Base-by-base conservation (phyloP, 139 green algal species). In the Klebsormidium nitens region DNA sequence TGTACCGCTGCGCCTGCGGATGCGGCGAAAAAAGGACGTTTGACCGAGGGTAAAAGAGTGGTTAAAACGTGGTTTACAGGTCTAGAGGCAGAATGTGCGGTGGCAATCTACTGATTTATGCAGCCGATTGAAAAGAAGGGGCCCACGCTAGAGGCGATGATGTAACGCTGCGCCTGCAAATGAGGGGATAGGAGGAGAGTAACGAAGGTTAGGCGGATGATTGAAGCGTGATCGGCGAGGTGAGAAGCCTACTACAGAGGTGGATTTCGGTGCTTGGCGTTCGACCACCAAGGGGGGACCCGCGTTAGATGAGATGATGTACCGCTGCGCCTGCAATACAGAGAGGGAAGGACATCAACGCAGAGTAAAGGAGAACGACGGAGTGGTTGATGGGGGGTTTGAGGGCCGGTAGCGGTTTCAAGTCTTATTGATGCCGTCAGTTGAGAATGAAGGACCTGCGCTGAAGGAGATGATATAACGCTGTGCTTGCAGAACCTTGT, bases 401-500 rank as follows among this genome's bases (percentile, higher is more conserved):
- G n/a, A n/a, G n/a, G n/a, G n/a, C n/a, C n/a, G n/a, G n/a, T n/a
- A n/a, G n/a, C n/a, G n/a, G n/a, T n/a, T n/a, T n/a, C n/a, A n/a
- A n/a, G n/a, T n/a, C n/a, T 72, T 79, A 40, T 80, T 55, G 34
- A 70, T 52, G 58, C 79, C 79, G 19, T 85, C 36, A n/a, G n/a
- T 6, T 66, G 19, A 14, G 52, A 34, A 37, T 82, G 55, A 57
- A 32, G 63, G 38, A 14, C 36, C 39, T 17, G 57, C 75, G 1
- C 59, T 59, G 71, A 93, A 91, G 19, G 44, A 80, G 6, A 90
- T 46, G 55, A 93, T 90, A 76, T 89, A 89, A 6, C 89, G 82
- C 59, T 81, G 86, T 37, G 82, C 87, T 8, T 37, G 34, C 14
- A 46, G 36, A 42, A n/a, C n/a, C n/a, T n/a, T n/a, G n/a, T n/a